phyloP scores from a whole-genome alignment of 495 filamentous ascomycete genomes.

The Viridothelium virens region DNA sequence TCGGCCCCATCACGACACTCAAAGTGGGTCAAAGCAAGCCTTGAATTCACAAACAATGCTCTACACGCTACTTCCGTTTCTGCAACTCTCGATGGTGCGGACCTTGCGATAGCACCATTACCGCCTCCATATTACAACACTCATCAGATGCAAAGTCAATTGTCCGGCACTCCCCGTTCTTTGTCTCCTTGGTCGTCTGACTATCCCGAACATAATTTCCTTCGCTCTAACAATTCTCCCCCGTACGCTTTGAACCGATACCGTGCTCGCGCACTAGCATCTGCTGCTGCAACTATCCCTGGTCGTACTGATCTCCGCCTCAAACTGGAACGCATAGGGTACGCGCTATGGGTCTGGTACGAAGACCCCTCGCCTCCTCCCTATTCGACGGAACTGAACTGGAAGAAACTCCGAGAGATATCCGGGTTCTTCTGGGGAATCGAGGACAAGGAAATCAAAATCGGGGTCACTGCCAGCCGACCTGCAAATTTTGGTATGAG shows the following conservation, averaged over 20 bases:
- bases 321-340: slow-evolving; percentile 51
- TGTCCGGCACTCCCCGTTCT: background rate
- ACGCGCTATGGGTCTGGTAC: slow-evolving; percentile 53
- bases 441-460: slow-evolving; percentile 51
- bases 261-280: background rate
- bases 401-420: slow-evolving; percentile 53
- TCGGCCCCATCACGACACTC: slow-evolving; percentile 30
- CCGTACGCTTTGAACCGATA: background rate
- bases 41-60: slow-evolving; percentile 39
- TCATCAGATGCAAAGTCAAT: slow-evolving; percentile 13
- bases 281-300: background rate
- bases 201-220: background rate
- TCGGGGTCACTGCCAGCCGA: slow-evolving; percentile 51
- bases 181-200: background rate
- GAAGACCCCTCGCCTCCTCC: slow-evolving; percentile 30
- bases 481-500: slow-evolving; percentile 34
- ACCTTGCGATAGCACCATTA: slow-evolving; percentile 50
- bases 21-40: slow-evolving; percentile 51
- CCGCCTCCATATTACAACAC: slow-evolving; percentile 29
- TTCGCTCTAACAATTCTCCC: background rate
- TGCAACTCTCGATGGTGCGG: slow-evolving; percentile 50
- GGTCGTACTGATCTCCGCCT: slow-evolving; percentile 38
- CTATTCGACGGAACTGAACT: slow-evolving; percentile 36
- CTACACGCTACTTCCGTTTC: slow-evolving; percentile 49
- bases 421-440: slow-evolving; percentile 56